Percentiles rank a stretch among this genome's conserved stretches.
phyloP scores from a whole-genome alignment of 768 basidiomycete genomes.

The Candolleomyces aberdarensis region DNA sequence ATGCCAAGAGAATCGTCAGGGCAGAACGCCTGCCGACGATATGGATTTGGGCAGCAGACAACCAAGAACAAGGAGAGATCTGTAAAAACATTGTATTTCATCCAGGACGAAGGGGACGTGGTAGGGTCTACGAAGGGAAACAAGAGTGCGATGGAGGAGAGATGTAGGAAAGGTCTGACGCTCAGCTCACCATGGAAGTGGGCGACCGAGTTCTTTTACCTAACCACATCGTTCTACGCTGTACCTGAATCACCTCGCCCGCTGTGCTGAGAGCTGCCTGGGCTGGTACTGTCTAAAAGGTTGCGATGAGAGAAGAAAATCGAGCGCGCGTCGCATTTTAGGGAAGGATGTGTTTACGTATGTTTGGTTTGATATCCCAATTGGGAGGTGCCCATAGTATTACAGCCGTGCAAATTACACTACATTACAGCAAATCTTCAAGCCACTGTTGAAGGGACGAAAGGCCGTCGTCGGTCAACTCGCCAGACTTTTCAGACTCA shows the following conservation, averaged over 20 bases:
- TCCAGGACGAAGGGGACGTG: too few relatives aligned
- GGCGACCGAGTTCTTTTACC: constrained; percentile 59
- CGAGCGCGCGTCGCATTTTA: not conserved
- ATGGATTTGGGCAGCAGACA: too few relatives aligned
- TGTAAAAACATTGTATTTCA: too few relatives aligned
- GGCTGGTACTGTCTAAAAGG: constrained; percentile 76
- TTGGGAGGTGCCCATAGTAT: not conserved
- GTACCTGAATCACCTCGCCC: constrained; percentile 67
- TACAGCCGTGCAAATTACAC: not conserved
- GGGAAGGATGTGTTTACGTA: not conserved
- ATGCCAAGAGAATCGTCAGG: too few relatives aligned
- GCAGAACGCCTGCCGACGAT: too few relatives aligned
- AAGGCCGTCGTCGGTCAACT: constrained; percentile 40
- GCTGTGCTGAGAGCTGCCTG: constrained; percentile 31
- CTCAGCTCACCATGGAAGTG: constrained; percentile 1
- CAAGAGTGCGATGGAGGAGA: not conserved
- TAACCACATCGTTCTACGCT: constrained; percentile 54
- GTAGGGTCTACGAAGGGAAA: too few relatives aligned
- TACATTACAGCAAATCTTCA: constrained; percentile 28
- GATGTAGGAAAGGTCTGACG: constrained; percentile 63
- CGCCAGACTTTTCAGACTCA: constrained; percentile 14
- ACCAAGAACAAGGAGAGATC: too few relatives aligned
- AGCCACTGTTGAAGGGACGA: constrained; percentile 47
- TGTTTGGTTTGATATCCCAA: not conserved
- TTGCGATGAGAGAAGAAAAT: constrained; percentile 37